These are phyloP conservation scores for Saturnispora dispora DNA, from an alignment of 805 yeast species.

Conservation along the genomic window DNA sequence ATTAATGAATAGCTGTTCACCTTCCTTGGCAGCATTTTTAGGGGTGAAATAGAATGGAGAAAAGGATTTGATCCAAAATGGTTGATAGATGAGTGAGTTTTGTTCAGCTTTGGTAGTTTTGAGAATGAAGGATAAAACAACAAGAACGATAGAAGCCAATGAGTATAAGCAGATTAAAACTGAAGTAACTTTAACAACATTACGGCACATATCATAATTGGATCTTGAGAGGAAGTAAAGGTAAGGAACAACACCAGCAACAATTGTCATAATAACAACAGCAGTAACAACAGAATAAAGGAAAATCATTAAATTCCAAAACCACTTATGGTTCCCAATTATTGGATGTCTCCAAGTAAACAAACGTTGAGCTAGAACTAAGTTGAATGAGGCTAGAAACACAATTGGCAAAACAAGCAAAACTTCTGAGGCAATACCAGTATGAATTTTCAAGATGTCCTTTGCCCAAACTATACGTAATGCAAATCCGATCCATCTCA, in stretches of 20 bases:
- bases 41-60: conserved; percentile 49
- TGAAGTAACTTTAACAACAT: conserved; percentile 45
- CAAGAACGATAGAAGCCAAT: conserved; percentile 40
- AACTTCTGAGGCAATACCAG: conserved; percentile 51
- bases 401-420: conserved; percentile 50
- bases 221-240: conserved; percentile 40
- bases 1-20: conserved; percentile 18
- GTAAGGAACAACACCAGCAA: conserved; percentile 55
- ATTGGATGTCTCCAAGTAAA: conserved; percentile 75
- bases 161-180: conserved; percentile 43
- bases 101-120: conserved; percentile 46
- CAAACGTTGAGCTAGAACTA: conserved; percentile 61
- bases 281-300: conserved; percentile 47
- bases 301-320: conserved; percentile 42
- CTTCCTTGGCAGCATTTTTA: conserved; percentile 37
- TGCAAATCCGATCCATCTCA: conserved; percentile 51
- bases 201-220: conserved; percentile 41
- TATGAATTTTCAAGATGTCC: conserved; percentile 35
- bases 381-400: conserved; percentile 48
- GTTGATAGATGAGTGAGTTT: conserved; percentile 48
- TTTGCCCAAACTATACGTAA: conserved; percentile 51
- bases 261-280: conserved; percentile 58
- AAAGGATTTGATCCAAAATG: conserved; percentile 72
- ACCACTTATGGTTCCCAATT: conserved; percentile 43
- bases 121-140: conserved; percentile 42